These are phyloP conservation scores for Penicillium crystallinum DNA, from an alignment of 495 filamentous ascomycete genomes.

Conservation along the genomic window DNA sequence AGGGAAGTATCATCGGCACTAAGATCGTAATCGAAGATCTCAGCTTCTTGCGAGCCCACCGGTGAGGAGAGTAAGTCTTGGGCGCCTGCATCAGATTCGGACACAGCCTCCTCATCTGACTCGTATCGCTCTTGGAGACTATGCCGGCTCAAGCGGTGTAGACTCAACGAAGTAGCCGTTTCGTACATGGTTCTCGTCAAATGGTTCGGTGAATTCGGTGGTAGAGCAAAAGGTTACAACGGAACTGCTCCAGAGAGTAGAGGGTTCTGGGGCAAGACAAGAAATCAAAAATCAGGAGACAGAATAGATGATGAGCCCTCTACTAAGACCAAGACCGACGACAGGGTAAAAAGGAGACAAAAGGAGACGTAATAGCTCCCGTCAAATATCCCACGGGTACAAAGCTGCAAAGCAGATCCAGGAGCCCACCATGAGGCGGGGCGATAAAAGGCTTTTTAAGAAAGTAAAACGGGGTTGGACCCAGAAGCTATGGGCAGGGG, in stretches of 20 bases:
- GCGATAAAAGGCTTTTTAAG: conserved; percentile 14
- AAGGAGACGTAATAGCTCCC: conserved; percentile 4
- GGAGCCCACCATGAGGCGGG: not conserved
- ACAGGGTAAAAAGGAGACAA: conserved; percentile 3
- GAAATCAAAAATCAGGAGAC: not conserved
- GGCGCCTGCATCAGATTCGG: conserved; percentile 34
- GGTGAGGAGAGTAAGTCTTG: conserved; percentile 34
- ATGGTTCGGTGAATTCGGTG: not conserved
- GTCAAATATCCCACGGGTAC: conserved; percentile 7
- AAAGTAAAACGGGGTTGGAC: conserved; percentile 15
- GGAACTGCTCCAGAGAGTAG: not conserved
- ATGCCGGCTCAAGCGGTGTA: conserved; percentile 36
- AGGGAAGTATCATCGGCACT: conserved; percentile 30
- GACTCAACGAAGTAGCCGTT: conserved; percentile 21
- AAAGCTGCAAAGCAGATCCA: conserved; percentile 15
- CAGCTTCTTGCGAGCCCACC: conserved; percentile 23
- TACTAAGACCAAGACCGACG: not conserved
- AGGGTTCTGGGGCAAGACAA: not conserved
- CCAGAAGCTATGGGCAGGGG: conserved; percentile 15
- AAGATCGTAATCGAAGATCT: conserved; percentile 26
- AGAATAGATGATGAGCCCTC: not conserved
- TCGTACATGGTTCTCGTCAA: conserved; percentile 28
- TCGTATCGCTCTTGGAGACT: conserved; percentile 38
- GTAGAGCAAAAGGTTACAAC: not conserved
- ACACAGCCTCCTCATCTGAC: conserved; percentile 43